Base-by-base conservation (phyloP, 768 basidiomycete genomes). In the Rhodocollybia butyracea region DNA sequence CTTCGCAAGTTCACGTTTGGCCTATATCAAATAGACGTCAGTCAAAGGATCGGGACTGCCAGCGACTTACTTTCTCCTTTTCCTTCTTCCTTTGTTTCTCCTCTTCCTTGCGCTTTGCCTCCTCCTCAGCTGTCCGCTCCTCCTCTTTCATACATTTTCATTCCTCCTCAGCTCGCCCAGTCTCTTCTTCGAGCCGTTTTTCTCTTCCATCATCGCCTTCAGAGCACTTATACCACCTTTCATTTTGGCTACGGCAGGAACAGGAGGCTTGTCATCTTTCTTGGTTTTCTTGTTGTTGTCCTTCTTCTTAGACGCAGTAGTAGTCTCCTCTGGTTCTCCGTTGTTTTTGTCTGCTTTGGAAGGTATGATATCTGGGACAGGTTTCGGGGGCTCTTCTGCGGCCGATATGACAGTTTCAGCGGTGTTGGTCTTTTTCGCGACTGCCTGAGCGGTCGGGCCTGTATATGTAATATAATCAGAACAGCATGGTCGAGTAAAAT, bases 381-480 rank as follows among this genome's bases (percentile, higher is more conserved):
- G n/a, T n/a, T n/a, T n/a, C n/a, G 66, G 41, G 27, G 51, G 61
- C 29, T 62, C 61, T 8, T 66, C 46, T 13, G 64, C 40, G 7
- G 69, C 68, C 15, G 65, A 61, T 10, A 72, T 63, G 26, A 72
- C 58, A 30, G 67, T 68, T 30, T 71, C 72, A 38, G 68, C 66
- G 4, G 66, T 67, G 19, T 66, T 67, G 7, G 69, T 71, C 61
- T 88, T 96, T 73, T 94, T 97, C 2, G 88, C 88, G 21, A 88
- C 92, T 4, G 88, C 88, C 70, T 95, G 91, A 5, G 90, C 92
- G n/a, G n/a, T 69, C 96, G 97, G 78, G 94, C 94, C 78, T 92
- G 94, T 0, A 91, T 92, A 92, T 95, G 64, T 2, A 60, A 54
- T 54, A 51, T 46, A n/a, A n/a, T n/a, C 13, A 50, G 58, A 27